Evolutionary conservation across 1,139 yeast species (phyloP), one percentile per base, ranked within the genome.

Genomic region (Lodderomyces elongisporus): DNA sequence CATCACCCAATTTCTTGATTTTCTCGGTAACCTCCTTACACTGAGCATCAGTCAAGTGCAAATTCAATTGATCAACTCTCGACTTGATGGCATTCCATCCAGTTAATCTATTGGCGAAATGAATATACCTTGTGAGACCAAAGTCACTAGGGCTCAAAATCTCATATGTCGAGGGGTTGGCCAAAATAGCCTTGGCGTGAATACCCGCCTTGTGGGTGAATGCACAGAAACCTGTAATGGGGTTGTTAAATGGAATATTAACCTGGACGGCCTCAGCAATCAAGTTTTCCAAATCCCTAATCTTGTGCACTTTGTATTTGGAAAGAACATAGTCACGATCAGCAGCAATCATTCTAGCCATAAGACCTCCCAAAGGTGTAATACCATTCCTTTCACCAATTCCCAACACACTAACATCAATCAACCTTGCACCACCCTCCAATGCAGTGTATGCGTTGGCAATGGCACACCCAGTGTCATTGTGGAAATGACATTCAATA

Each of bases 71-170:
- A 60, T 91, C 98, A 38, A 91, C 98, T 70, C 98, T 81, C 37
- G 95, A 81, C 72, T 91, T 91, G 74, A 91, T 91, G 33, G 97
- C 97, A 61, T 91, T 91, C 98, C 98, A 91, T 36, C 98, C 98
- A 25, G 98, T 91, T 55, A 91, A 74, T 57, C 97, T 82, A 73
- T 89, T 89, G 49, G 97, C 97, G 60, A 91, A 91, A 66, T 91
- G 97, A 54, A 91, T 89, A 60, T 89, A 89, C 60, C 97, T 78
- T 34, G 94, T 81, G 62, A 89, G 77, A 60, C 97, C 97, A 59
- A 89, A 89, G 66, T 89, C 97, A 25, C 84, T 69, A 41, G 98
- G 98, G 60, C 84, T 85, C 59, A 91, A 76, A 53, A 91, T 91
- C 71, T 91, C 98, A 62, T 91, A 91, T 23, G 97, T 91, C 25